Percentiles rank a stretch among this genome's conserved stretches.
Conservation (phyloP, 345 rosid genomes). For the Eucalyptus cladocalyx region DNA sequence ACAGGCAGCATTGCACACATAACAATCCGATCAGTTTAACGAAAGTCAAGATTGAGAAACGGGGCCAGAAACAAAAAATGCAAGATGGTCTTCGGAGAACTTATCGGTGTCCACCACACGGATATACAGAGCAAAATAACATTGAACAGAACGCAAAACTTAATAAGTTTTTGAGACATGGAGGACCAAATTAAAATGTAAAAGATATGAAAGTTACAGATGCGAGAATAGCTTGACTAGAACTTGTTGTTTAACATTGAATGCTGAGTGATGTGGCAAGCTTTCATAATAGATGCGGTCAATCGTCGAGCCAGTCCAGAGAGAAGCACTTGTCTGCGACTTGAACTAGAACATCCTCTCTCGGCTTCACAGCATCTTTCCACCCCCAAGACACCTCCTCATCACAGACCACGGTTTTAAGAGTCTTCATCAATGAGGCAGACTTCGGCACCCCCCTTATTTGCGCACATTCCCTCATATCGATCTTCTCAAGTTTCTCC, state of each 20-base stretch:
- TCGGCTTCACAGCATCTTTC: slow-evolving; percentile 32
- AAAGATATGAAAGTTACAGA: background rate
- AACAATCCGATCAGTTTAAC: background rate
- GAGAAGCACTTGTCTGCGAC: slow-evolving; percentile 51
- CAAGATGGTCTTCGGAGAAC: background rate
- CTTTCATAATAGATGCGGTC: background rate
- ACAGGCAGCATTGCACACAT: background rate
- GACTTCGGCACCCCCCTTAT: slow-evolving; percentile 30
- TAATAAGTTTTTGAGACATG: background rate
- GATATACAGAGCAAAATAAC: background rate
- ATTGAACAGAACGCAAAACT: background rate
- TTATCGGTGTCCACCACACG: background rate
- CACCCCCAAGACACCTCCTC: slow-evolving; percentile 52
- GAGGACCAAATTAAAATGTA: background rate
- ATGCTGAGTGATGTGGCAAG: background rate
- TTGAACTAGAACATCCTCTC: slow-evolving; percentile 37
- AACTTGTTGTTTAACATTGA: background rate
- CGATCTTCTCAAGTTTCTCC: slow-evolving; percentile 59
- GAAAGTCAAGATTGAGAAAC: background rate
- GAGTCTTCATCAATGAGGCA: slow-evolving; percentile 27
- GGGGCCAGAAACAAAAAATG: background rate
- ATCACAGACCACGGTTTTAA: slow-evolving; percentile 58
- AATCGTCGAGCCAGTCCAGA: slow-evolving; percentile 70
- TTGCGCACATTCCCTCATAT: slow-evolving; percentile 78
- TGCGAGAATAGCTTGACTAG: background rate